Base-by-base conservation (phyloP, 129 eudicot species). In the Scalesia atractyloides region DNA sequence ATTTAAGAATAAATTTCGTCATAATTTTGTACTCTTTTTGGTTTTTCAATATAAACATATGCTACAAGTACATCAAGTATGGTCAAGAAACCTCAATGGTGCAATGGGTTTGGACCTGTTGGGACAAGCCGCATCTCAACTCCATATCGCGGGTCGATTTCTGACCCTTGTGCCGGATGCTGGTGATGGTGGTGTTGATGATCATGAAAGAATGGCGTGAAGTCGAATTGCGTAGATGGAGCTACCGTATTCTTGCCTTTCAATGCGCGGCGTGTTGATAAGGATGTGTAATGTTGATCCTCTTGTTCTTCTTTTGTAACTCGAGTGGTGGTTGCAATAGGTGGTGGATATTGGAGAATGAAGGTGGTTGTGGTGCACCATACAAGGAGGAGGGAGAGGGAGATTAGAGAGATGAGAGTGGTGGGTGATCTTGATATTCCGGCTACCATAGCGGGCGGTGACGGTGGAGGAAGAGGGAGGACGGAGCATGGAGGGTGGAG, bases 81-180 rank as follows among this genome's bases (percentile, higher is more conserved):
- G 54, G 58, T 56, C 73, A 57, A 8, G 41, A 75, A 77, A 76
- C 87, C 84, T 81, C 83, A 81, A 63, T 87, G 92, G 78, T 87
- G 92, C 86, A 87, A 84, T 17, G 88, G 92, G 73, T 87, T 87
- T 14, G 92, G 92, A 64, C 92, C 88, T 14, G 84, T 72, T 4
- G 92, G 92, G 18, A 87, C 92, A 13, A 69, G 83, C 33, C 88
- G 85, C 74, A 72, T 69, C 56, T 87, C 86, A 26, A 54, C 73
- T 18, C 85, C 92, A 30, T 78, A 87, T 49, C 58, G 82, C 24
- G 85, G 84, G 59, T 87, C 86, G 16, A 81, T 75, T 63, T 76
- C 74, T 5, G 70, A 47, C 57, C 68, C 79, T 12, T 66, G 71
- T 24, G 43, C 52, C 3, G 64, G 75, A 12, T 48, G 36, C 19